These are phyloP conservation scores for Leccinum sublutescens DNA, from an alignment of 768 basidiomycete genomes.

Conservation along the genomic window DNA sequence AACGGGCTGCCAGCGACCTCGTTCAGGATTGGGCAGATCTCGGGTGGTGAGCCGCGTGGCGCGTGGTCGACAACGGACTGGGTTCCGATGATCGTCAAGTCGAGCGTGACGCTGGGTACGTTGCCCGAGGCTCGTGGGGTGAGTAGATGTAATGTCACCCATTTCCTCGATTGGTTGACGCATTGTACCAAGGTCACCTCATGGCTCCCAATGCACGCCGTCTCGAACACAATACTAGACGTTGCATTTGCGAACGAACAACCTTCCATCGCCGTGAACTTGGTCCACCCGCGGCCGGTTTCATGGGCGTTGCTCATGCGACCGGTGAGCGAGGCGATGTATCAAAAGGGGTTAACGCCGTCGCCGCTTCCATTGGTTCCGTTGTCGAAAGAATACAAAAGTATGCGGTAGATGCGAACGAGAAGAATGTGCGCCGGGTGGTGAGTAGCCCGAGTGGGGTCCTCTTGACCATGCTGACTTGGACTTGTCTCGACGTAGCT, in stretches of 20 bases:
- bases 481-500: background rate
- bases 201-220: conserved; percentile 32
- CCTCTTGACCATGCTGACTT: background rate
- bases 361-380: conserved; percentile 31
- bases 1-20: conserved; percentile 34
- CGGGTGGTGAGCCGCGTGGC: conserved; percentile 34
- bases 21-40: conserved; percentile 39
- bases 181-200: conserved; percentile 17
- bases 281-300: conserved; percentile 36
- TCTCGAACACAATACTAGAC: conserved; percentile 28
- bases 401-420: background rate
- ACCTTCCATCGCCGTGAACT: conserved; percentile 25
- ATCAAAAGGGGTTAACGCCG: conserved; percentile 9
- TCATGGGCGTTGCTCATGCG: conserved; percentile 26
- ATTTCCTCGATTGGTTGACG: background rate
- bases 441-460: background rate
- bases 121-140: conserved; percentile 33
- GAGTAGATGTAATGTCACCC: conserved; percentile 4
- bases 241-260: conserved; percentile 24
- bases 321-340: conserved; percentile 19
- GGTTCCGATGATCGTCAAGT: conserved; percentile 38
- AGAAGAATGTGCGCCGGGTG: background rate
- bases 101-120: conserved; percentile 29
- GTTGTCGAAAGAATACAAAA: conserved; percentile 14
- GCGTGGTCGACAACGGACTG: conserved; percentile 38